Conservation (phyloP, 2,329 filamentous ascomycete species). For the Trichoderma citrinoviride region DNA sequence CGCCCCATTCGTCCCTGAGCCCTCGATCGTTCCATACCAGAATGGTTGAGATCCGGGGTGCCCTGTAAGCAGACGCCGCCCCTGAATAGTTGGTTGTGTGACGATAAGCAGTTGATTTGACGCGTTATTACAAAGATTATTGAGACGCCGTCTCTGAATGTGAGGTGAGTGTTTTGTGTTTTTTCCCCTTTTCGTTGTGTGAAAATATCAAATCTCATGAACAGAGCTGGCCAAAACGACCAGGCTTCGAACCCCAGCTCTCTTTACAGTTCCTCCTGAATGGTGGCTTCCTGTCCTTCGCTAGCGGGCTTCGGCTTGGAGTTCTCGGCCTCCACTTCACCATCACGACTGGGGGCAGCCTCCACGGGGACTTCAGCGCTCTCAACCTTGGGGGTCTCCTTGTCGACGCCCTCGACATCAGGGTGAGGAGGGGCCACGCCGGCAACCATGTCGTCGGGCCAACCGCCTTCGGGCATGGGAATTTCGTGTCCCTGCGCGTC, state of each 20-base stretch:
- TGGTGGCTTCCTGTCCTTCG: slow-evolving; percentile 58
- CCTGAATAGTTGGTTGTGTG: not conserved
- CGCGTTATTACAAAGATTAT: slow-evolving; percentile 14
- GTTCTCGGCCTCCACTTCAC: slow-evolving; percentile 56
- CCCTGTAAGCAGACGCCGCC: not conserved
- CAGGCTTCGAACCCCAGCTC: not conserved
- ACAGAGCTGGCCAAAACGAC: not conserved
- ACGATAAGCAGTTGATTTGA: not conserved
- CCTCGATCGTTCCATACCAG: not conserved
- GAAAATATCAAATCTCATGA: not conserved
- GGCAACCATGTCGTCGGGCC: slow-evolving; percentile 35
- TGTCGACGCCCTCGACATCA: slow-evolving; percentile 59
- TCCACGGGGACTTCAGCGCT: slow-evolving; percentile 42
- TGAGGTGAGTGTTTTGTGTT: slow-evolving; percentile 2
- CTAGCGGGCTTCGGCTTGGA: slow-evolving; percentile 60
- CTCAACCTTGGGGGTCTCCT: slow-evolving; percentile 51
- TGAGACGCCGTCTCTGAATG: slow-evolving; percentile 2
- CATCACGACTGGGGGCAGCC: slow-evolving; percentile 52
- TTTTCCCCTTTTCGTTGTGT: not conserved
- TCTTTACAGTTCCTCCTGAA: slow-evolving; percentile 39
- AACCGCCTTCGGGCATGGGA: slow-evolving; percentile 42
- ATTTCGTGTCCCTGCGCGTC: slow-evolving; percentile 79
- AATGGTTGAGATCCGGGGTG: not conserved
- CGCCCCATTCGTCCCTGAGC: slow-evolving; percentile 12
- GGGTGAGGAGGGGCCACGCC: slow-evolving; percentile 58